These are phyloP conservation scores for Coniferiporia sulphurascens DNA, from an alignment of 1,284 basidiomycete species.

Conservation along the genomic window DNA sequence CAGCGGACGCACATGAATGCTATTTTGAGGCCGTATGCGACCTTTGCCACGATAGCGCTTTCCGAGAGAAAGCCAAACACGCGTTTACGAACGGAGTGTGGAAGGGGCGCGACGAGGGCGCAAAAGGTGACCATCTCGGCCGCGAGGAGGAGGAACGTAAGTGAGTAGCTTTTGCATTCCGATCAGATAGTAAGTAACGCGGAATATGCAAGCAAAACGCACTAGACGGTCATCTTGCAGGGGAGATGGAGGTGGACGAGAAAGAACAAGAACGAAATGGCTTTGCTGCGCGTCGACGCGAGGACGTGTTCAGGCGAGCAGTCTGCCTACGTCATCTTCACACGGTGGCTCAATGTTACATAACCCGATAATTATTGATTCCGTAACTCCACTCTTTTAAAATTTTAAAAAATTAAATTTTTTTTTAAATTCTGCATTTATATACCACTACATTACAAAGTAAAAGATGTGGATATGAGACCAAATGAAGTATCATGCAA, in stretches of 20 bases:
- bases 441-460: too few species aligned
- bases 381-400: not conserved
- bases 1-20: constrained; percentile 76
- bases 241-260: not conserved
- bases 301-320: not conserved
- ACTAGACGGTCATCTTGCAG: constrained; percentile 68
- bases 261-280: not conserved
- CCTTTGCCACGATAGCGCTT: constrained; percentile 61
- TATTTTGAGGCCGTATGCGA: constrained; percentile 84
- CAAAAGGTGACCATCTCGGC: constrained; percentile 78
- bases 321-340: constrained; percentile 11
- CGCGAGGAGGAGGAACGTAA: constrained; percentile 74
- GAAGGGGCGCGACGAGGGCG: constrained; percentile 70
- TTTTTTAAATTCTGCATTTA: too few species aligned
- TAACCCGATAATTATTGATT: not conserved
- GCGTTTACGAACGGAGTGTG: constrained; percentile 64
- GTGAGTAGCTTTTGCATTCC: constrained; percentile 48
- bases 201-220: constrained; percentile 25
- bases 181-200: not conserved
- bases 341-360: constrained; percentile 3
- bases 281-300: not conserved
- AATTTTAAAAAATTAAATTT: too few species aligned
- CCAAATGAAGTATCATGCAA: too few species aligned
- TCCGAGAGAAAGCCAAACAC: constrained; percentile 76
- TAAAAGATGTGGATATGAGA: too few species aligned